These are phyloP conservation scores for Solanum aculeatissimum DNA, from an alignment of 305 asterid species.

Conservation along the genomic window DNA sequence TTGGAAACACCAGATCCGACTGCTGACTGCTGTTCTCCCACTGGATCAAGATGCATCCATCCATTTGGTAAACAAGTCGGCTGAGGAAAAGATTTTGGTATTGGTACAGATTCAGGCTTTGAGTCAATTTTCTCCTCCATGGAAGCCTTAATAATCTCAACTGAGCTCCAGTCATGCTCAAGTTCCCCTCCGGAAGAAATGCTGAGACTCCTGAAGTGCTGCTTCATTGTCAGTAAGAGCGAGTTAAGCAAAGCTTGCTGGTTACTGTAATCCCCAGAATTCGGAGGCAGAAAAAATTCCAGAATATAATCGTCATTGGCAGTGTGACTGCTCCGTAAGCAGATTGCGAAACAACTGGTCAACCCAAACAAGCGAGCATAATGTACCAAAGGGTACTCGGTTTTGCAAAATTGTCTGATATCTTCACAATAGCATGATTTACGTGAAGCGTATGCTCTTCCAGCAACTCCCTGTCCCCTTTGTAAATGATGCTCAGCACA, in stretches of 20 bases:
- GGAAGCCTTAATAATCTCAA: slow-evolving; percentile 51
- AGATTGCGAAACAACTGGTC: slow-evolving; percentile 65
- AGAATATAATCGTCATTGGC: slow-evolving; percentile 73
- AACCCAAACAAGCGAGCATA: slow-evolving; percentile 77
- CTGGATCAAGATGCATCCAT: slow-evolving; percentile 24
- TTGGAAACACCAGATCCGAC: slow-evolving; percentile 17
- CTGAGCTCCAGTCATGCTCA: slow-evolving; percentile 54
- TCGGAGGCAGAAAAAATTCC: slow-evolving; percentile 67
- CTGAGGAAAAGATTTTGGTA: slow-evolving; percentile 21
- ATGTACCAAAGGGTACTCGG: slow-evolving; percentile 87
- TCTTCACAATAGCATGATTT: slow-evolving; percentile 55
- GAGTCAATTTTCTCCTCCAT: slow-evolving; percentile 27
- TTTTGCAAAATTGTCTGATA: slow-evolving; percentile 64
- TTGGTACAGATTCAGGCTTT: slow-evolving; percentile 17
- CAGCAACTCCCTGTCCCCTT: slow-evolving; percentile 86
- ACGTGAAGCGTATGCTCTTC: slow-evolving; percentile 62
- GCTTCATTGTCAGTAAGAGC: slow-evolving; percentile 55
- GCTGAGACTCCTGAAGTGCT: slow-evolving; percentile 65
- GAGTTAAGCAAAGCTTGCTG: slow-evolving; percentile 55
- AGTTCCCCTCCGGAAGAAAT: slow-evolving; percentile 78
- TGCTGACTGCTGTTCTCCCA: slow-evolving; percentile 20
- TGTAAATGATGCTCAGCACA: slow-evolving; percentile 86
- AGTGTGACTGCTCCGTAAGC: slow-evolving; percentile 65
- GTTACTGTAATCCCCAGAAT: slow-evolving; percentile 23
- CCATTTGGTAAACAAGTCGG: slow-evolving; percentile 22